phyloP scores from a whole-genome alignment of 768 basidiomycete genomes.

The Solioccasus polychromus region DNA sequence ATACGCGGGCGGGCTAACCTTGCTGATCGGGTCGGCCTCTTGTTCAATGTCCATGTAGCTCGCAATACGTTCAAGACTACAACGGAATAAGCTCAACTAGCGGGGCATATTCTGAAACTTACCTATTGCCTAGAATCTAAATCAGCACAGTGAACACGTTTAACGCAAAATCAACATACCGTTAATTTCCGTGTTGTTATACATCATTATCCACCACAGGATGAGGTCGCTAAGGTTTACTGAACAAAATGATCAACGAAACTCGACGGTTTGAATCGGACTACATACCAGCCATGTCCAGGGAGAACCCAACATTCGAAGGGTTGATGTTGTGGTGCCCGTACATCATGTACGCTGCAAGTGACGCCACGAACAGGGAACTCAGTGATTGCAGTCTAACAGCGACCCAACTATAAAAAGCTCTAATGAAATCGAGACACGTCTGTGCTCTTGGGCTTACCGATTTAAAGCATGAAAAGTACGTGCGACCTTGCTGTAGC shows the following conservation, averaged over 20 bases:
- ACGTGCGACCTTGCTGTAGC: constrained; percentile 25
- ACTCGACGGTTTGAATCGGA: neutral
- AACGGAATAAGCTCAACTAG: neutral
- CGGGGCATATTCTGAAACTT: neutral
- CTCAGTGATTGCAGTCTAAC: constrained; percentile 41
- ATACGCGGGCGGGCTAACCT: constrained; percentile 51
- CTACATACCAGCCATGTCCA: constrained; percentile 9
- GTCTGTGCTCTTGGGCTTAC: neutral
- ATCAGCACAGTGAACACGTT: neutral
- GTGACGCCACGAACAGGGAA: constrained; percentile 33
- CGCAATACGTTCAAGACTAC: constrained; percentile 35
- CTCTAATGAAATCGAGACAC: neutral
- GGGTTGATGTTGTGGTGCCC: constrained; percentile 8
- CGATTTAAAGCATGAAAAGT: constrained; percentile 32
- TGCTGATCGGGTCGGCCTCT: constrained; percentile 51
- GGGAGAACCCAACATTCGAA: constrained; percentile 17
- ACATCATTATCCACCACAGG: constrained; percentile 21
- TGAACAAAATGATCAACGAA: neutral
- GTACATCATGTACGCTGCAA: constrained; percentile 37
- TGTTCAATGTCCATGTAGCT: constrained; percentile 47
- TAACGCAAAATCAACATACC: neutral
- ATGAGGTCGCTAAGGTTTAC: constrained; percentile 6
- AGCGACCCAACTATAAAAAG: constrained; percentile 28
- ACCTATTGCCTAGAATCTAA: constrained; percentile 21
- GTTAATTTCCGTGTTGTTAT: constrained; percentile 16